phyloP scores from a whole-genome alignment of 148 eudicot species.

The Nepenthes gracilis region DNA sequence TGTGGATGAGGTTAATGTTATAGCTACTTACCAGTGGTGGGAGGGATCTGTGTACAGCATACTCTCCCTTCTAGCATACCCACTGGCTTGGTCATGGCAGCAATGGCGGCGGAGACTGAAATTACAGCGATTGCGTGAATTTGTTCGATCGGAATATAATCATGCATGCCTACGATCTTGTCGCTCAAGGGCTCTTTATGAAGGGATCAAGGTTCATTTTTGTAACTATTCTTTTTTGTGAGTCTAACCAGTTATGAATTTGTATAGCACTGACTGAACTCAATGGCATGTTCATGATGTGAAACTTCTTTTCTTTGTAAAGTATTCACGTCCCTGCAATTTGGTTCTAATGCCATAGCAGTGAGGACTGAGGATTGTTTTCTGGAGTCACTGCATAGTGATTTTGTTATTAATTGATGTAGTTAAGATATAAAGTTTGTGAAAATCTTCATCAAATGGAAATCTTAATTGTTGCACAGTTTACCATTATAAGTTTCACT shows the following conservation, averaged over 20 bases:
- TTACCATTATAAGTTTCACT: too few relatives aligned
- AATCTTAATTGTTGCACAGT: too few relatives aligned
- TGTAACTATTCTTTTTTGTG: background rate
- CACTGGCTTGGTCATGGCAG: constrained; percentile 97
- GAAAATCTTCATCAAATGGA: too few relatives aligned
- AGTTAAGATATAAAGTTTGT: too few relatives aligned
- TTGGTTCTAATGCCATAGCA: too few relatives aligned
- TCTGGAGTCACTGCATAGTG: too few relatives aligned
- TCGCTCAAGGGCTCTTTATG: constrained; percentile 97
- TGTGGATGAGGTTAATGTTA: constrained; percentile 83
- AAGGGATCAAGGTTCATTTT: constrained; percentile 80
- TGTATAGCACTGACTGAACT: background rate
- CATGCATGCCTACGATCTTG: constrained; percentile 98
- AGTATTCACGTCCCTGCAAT: too few relatives aligned
- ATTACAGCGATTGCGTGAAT: constrained; percentile 85
- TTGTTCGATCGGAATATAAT: constrained; percentile 95
- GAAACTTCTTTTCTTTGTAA: too few relatives aligned
- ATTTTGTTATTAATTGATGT: too few relatives aligned
- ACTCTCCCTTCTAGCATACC: constrained; percentile 70
- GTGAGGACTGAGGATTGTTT: too few relatives aligned
- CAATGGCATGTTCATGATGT: background rate
- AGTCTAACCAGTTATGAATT: background rate
- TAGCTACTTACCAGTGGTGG: constrained; percentile 96
- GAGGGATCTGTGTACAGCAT: constrained; percentile 81
- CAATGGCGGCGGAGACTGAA: constrained; percentile 88